phyloP scores from a whole-genome alignment of 257 asterid genomes.

The Solanum virginianum region DNA sequence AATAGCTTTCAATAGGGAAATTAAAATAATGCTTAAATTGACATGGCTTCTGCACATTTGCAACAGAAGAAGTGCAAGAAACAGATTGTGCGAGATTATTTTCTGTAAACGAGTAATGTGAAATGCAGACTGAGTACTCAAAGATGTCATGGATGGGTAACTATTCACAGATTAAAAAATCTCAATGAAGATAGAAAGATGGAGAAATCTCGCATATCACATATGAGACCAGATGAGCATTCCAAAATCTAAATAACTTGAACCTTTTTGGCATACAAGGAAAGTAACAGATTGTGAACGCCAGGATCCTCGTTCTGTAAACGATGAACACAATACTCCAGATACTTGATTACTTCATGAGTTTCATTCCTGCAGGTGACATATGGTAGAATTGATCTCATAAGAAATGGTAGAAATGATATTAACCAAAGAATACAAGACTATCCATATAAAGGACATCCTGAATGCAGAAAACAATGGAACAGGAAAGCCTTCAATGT shows the following conservation, averaged over 20 bases:
- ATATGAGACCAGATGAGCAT: conserved; percentile 5
- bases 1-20: background rate
- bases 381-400: background rate
- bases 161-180: background rate
- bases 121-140: background rate
- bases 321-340: conserved; percentile 88
- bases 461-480: background rate
- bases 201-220: background rate
- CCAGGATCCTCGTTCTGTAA: conserved; percentile 98
- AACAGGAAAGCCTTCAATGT: background rate
- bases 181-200: background rate
- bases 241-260: conserved; percentile 5
- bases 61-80: background rate
- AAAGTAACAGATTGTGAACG: conserved; percentile 82
- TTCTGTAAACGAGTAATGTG: background rate
- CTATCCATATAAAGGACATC: background rate
- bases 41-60: background rate
- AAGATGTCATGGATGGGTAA: background rate
- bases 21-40: background rate
- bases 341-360: conserved; percentile 88
- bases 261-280: conserved; percentile 89
- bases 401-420: background rate
- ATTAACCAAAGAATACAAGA: background rate
- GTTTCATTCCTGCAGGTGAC: conserved; percentile 79
- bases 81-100: background rate